These are phyloP conservation scores for Cladophialophora yegresii DNA, from an alignment of 2,329 filamentous ascomycete genomes.

Conservation along the genomic window DNA sequence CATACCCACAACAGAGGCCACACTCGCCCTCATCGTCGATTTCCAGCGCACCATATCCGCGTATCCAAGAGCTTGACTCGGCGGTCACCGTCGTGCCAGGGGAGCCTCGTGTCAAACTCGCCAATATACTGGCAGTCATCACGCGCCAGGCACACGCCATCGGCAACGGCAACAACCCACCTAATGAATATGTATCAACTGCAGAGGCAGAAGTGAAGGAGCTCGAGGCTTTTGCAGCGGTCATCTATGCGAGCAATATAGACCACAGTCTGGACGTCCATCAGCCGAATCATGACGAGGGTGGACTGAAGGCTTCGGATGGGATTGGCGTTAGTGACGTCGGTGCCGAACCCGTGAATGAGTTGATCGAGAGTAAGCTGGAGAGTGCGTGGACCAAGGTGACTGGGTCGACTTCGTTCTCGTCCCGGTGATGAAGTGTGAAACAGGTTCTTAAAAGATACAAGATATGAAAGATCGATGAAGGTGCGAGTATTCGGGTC, in stretches of 20 bases:
- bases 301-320: slow-evolving; percentile 27
- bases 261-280: slow-evolving; percentile 37
- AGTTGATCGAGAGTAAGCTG: slow-evolving; percentile 35
- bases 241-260: slow-evolving; percentile 54
- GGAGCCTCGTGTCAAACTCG: slow-evolving; percentile 69
- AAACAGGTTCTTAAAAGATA: not conserved
- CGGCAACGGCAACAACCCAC: slow-evolving; percentile 63
- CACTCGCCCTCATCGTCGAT: slow-evolving; percentile 49
- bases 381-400: slow-evolving; percentile 37
- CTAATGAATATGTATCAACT: slow-evolving; percentile 49
- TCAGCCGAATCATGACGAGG: slow-evolving; percentile 16
- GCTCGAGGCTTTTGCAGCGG: slow-evolving; percentile 52
- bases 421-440: slow-evolving; percentile 17
- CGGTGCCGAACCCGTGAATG: slow-evolving; percentile 26
- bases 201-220: slow-evolving; percentile 53
- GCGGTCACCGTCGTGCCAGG: slow-evolving; percentile 46
- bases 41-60: slow-evolving; percentile 46
- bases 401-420: slow-evolving; percentile 26
- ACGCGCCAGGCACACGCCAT: slow-evolving; percentile 89
- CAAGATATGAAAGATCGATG: not conserved
- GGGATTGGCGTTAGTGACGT: slow-evolving; percentile 31
- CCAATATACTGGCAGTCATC: slow-evolving; percentile 84
- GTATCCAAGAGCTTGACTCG: slow-evolving; percentile 43
- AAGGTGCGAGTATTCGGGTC: not conserved
- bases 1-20: slow-evolving; percentile 64